Conservation (phyloP, 169 alveolate species). For the Pseudocohnilembus persalinus region DNA sequence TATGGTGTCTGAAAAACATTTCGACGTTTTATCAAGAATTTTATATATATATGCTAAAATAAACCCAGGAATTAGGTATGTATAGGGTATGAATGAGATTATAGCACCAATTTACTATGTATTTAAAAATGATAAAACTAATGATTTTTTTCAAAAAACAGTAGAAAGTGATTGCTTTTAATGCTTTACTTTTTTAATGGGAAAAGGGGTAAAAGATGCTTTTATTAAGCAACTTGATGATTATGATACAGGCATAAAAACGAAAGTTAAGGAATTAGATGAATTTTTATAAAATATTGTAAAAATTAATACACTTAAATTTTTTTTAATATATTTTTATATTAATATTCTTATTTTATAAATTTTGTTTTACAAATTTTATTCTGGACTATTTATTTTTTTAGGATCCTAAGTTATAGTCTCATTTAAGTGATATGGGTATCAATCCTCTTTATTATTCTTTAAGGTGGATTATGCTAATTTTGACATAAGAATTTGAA, state of each 20-base stretch:
- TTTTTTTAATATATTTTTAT: too few relatives aligned
- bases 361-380: not conserved
- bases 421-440: conserved; percentile 54
- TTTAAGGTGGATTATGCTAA: conserved; percentile 79
- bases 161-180: conserved; percentile 84
- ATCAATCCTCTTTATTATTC: conserved; percentile 68
- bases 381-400: too few relatives aligned
- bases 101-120: conserved; percentile 82
- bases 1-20: conserved; percentile 36
- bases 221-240: conserved; percentile 36
- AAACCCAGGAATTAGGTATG: conserved; percentile 82
- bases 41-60: conserved; percentile 84
- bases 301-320: too few relatives aligned
- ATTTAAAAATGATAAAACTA: conserved; percentile 57
- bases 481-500: conserved; percentile 77
- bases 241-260: conserved; percentile 32
- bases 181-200: conserved; percentile 77
- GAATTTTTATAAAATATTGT: conserved; percentile 43
- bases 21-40: conserved; percentile 72
- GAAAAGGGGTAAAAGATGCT: conserved; percentile 62
- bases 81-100: conserved; percentile 91
- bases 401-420: conserved; percentile 56
- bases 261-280: conserved; percentile 58
- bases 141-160: conserved; percentile 28
- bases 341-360: too few relatives aligned